Conservation (phyloP, 2,329 filamentous ascomycete genomes). For the Epichloe elymi region DNA sequence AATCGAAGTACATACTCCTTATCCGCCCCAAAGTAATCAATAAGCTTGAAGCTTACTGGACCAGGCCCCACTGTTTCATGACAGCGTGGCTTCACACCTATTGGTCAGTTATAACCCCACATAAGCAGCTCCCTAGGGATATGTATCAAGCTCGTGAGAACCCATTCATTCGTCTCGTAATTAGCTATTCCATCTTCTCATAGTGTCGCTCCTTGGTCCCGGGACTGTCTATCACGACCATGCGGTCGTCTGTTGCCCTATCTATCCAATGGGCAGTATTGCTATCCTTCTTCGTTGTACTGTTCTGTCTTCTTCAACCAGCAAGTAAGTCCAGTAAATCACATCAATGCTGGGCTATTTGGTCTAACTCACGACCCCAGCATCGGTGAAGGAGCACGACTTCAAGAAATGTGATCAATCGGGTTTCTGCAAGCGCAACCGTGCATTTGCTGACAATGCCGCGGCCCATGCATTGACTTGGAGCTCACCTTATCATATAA, state of each 20-base stretch:
- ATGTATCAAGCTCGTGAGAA: not conserved
- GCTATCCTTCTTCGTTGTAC: slow-evolving; percentile 43
- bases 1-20: not conserved
- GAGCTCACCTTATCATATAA: slow-evolving; percentile 69
- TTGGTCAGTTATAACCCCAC: slow-evolving; percentile 3
- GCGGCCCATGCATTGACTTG: slow-evolving; percentile 51
- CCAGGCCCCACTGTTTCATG: slow-evolving; percentile 2
- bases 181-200: not conserved
- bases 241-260: slow-evolving; percentile 37
- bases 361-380: slow-evolving; percentile 27
- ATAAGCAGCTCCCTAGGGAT: slow-evolving; percentile 1
- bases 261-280: slow-evolving; percentile 53
- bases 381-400: slow-evolving; percentile 82
- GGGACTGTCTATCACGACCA: slow-evolving; percentile 20
- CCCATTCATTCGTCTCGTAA: not conserved
- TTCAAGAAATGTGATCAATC: slow-evolving; percentile 96
- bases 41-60: slow-evolving; percentile 6
- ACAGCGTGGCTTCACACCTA: not conserved
- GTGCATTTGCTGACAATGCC: slow-evolving; percentile 72
- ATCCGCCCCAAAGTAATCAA: too few relatives aligned
- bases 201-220: slow-evolving; percentile 1
- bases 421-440: slow-evolving; percentile 93
- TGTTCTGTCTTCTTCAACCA: slow-evolving; percentile 49
- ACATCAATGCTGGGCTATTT: not conserved
- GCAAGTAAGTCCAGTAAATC: slow-evolving; percentile 38